Evolutionary conservation across 2,329 filamentous ascomycete genomes (phyloP).

Genomic region (Nemania sp.): DNA sequence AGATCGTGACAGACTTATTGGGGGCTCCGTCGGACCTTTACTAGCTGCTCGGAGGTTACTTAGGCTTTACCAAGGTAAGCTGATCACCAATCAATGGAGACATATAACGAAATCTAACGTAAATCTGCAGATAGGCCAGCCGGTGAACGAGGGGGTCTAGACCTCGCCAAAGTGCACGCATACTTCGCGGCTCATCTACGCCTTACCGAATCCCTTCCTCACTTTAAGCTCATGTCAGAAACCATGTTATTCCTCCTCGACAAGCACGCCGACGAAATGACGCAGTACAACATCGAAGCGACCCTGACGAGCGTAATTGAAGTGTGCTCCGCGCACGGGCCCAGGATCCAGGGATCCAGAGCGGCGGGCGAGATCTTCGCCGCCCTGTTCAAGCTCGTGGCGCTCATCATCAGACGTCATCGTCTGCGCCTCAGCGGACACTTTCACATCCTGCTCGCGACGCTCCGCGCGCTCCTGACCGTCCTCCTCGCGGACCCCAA

Average conservation of each 20-base stretch:
- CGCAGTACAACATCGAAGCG: slow-evolving; percentile 62
- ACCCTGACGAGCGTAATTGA: slow-evolving; percentile 53
- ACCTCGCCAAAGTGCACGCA: slow-evolving; percentile 35
- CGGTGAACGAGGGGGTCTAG: slow-evolving; percentile 24
- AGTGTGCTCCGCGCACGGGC: slow-evolving; percentile 39
- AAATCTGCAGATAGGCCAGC: slow-evolving; percentile 15
- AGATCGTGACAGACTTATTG: slow-evolving; percentile 25
- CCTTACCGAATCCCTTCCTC: slow-evolving; percentile 32
- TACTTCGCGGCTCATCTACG: slow-evolving; percentile 33
- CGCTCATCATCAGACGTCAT: slow-evolving; percentile 62
- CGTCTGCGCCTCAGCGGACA: slow-evolving; percentile 65
- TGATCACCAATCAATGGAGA: background rate
- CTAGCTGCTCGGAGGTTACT: slow-evolving; percentile 35
- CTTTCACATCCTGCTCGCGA: slow-evolving; percentile 60
- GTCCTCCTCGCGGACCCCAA: slow-evolving; percentile 52
- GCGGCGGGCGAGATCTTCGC: slow-evolving; percentile 48
- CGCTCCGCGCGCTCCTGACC: slow-evolving; percentile 60
- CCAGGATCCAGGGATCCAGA: slow-evolving; percentile 32
- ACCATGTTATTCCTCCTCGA: slow-evolving; percentile 51
- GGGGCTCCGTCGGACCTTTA: slow-evolving; percentile 32
- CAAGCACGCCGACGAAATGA: slow-evolving; percentile 54
- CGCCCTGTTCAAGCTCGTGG: slow-evolving; percentile 57
- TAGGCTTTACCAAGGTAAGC: slow-evolving; percentile 33
- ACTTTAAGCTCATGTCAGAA: slow-evolving; percentile 38
- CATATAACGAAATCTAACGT: slow-evolving; percentile 22